These are phyloP conservation scores for Saccharomycopsis fibuligera DNA, from an alignment of 805 yeast genomes.

Conservation along the genomic window DNA sequence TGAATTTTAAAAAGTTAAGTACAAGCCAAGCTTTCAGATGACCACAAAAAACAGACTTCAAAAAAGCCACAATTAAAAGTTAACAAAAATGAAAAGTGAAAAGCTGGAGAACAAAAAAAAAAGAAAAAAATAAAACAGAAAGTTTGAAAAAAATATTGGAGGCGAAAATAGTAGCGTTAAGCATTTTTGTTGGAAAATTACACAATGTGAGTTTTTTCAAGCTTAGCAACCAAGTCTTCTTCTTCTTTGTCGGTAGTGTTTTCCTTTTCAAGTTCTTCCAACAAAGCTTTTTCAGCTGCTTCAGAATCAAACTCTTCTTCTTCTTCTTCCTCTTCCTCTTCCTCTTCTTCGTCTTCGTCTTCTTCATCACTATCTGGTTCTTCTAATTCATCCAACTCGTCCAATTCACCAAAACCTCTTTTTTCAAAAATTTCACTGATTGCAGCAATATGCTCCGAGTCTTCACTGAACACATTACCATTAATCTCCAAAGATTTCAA, in stretches of 20 bases:
- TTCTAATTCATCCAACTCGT: slow-evolving; percentile 93
- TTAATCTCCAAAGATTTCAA: slow-evolving; percentile 73
- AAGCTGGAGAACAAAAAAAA: too few species aligned
- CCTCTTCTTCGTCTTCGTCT: slow-evolving; percentile 41
- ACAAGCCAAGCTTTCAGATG: too few species aligned
- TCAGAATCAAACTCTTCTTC: slow-evolving; percentile 41
- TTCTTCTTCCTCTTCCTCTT: slow-evolving; percentile 32
- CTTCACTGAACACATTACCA: slow-evolving; percentile 92
- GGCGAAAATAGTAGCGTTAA: too few species aligned
- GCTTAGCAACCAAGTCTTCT: slow-evolving; percentile 46
- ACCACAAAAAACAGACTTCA: too few species aligned
- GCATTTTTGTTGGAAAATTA: too few species aligned
- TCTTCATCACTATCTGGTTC: slow-evolving; percentile 60
- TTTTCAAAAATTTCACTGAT: slow-evolving; percentile 59
- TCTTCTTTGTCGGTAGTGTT: slow-evolving; percentile 38
- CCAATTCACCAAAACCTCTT: slow-evolving; percentile 76
- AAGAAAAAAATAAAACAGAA: too few species aligned
- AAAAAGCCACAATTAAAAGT: too few species aligned
- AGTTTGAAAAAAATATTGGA: too few species aligned
- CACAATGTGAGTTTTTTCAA: slow-evolving; percentile 47
- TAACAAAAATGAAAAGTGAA: too few species aligned
- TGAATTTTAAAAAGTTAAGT: too few species aligned
- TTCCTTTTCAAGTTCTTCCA: slow-evolving; percentile 34
- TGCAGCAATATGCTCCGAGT: slow-evolving; percentile 58
- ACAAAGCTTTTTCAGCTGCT: slow-evolving; percentile 37